Evolutionary conservation across 331 rosid species (phyloP), one percentile per base, ranked within the genome.

Genomic region (Malus hybrid): DNA sequence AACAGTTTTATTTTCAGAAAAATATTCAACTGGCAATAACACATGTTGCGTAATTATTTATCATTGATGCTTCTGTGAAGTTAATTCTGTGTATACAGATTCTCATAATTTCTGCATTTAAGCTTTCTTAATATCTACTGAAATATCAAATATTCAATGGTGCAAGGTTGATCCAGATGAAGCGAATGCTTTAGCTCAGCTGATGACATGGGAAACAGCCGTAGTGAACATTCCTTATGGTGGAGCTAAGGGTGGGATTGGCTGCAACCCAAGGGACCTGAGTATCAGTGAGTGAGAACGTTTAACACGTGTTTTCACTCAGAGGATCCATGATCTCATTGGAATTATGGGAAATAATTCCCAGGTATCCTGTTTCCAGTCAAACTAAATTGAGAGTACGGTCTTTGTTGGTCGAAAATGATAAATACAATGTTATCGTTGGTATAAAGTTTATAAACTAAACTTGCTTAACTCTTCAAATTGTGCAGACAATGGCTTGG

Each of bases 171-270:
- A 92, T 63, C 97, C 92, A 1, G 93, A 86, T 80, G 97, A 92
- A 73, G 96, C 87, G 66, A 90, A 87, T 87, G 97, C 97, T 81
- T 75, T 90, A 70, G 97, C 97, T 79, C 97, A 93, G 75, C 68
- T 93, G 67, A 93, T 93, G 97, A 93, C 95, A 26, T 93, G 97
- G 97, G 87, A 90, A 81, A 90, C 96, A 68, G 97, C 96, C 6
- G 97, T 93, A 60, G 91, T 85, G 56, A 85, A 90, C 77, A 90
- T 93, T 68, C 98, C 98, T 10, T 93, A 93, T 30, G 98, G 98
- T 64, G 98, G 98, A 56, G 98, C 98, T 66, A 90, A 93, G 82
- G 97, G 98, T 70, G 96, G 97, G 62, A 93, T 93, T 34, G 95
- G 95, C 57, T 93, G 98, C 89, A 85, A 87, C 64, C 98, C 98